Percentiles rank a stretch among this genome's conserved stretches.
These are phyloP conservation scores for Scheffersomyces spartinae DNA, from an alignment of 805 yeast species.

Conservation along the genomic window DNA sequence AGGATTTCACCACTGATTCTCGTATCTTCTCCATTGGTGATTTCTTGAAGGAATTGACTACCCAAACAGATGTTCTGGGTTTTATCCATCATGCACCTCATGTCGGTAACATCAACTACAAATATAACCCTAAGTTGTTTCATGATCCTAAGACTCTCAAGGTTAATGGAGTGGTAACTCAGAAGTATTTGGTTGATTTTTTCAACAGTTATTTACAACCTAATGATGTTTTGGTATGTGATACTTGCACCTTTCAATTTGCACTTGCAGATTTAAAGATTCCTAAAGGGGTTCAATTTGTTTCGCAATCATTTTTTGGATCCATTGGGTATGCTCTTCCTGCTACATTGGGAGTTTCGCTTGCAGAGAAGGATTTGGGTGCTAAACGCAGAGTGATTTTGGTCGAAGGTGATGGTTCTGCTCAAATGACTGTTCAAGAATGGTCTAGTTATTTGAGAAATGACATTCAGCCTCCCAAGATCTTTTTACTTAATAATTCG, in stretches of 20 bases:
- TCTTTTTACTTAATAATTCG: constrained; percentile 68
- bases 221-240: constrained; percentile 64
- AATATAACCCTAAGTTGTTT: constrained; percentile 2
- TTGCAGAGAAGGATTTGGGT: constrained; percentile 53
- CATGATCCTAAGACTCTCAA: constrained; percentile 2
- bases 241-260: constrained; percentile 78
- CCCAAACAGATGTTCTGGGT: constrained; percentile 9
- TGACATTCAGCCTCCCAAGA: constrained; percentile 45
- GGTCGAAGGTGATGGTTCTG: constrained; percentile 87
- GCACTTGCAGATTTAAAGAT: constrained; percentile 59
- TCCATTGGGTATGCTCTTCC: constrained; percentile 89
- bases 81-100: too few species aligned
- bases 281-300: constrained; percentile 37
- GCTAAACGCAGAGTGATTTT: constrained; percentile 47
- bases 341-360: constrained; percentile 69
- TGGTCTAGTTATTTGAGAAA: constrained; percentile 51
- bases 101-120: not conserved
- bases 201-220: constrained; percentile 33
- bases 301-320: constrained; percentile 67
- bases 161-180: constrained; percentile 6
- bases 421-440: constrained; percentile 91
- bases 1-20: constrained; percentile 10
- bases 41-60: constrained; percentile 20
- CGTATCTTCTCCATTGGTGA: constrained; percentile 18
- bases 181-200: constrained; percentile 22